Base-by-base conservation (phyloP, 139 green algal species). In the Parachlorella kessleri region DNA sequence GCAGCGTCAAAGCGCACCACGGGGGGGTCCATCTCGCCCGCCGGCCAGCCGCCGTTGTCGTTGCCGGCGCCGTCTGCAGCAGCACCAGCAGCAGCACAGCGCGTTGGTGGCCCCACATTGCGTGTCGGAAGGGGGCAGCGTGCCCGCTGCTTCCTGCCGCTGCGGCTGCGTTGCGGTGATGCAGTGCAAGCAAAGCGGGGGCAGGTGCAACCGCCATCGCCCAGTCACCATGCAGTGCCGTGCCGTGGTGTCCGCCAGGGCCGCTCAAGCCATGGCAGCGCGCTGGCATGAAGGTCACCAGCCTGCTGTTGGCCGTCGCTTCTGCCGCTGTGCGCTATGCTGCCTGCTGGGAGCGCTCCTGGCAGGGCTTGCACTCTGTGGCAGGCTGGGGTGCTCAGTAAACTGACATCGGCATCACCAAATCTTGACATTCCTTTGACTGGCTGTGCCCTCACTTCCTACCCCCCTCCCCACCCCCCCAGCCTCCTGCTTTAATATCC, bases 31-130 rank as follows among this genome's bases (percentile, higher is more conserved):
- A 21, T n/a, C 41, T 35, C 70, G 36, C 66, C 66, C 53, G n/a
- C 18, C 24, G 71, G 71, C 71, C 71, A 76, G 71, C 2, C 23
- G 33, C 48, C 55, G 6, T 30, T 41, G 30, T 76, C 28, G 0
- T 33, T 35, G 9, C 5, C 5, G 53, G 28, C 38, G 42, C 64
- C 1, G 30, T 59, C 21, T 59, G 71, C 41, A 73, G 35, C 38
- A 73, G 59, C 65, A 73, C 59, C 1, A 4, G 42, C 5, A 65
- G 70, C 26, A 80, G 75, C 23, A 36, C 38, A 5, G 14, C 2
- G n/a, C 55, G 73, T 4, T 72, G 73, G 37, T 67, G 73, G 37
- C 73, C 71, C 55, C 73, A 23, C 9, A 28, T 23, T 6, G 35
- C 3, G 6, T 33, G 21, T 4, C 8, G 35, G 71, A 33, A 26